phyloP scores from a whole-genome alignment of 2,329 filamentous ascomycete genomes.

The Talaromyces sp. region DNA sequence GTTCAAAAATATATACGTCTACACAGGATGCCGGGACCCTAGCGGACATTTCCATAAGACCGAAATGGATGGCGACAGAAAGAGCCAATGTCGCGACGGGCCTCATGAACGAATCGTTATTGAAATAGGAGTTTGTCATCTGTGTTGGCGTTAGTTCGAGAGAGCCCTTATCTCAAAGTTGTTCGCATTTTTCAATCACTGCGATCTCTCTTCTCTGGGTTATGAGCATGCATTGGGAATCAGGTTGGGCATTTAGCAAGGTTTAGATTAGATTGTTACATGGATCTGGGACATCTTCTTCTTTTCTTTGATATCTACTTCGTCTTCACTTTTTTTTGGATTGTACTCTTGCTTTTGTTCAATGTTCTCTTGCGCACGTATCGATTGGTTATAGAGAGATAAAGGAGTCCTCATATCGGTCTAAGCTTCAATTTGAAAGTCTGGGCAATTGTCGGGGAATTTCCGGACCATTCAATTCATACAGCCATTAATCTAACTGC shows the following conservation, averaged over 20 bases:
- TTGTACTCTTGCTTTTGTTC: not conserved
- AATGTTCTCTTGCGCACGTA: not conserved
- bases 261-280: not conserved
- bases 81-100: conserved; percentile 58
- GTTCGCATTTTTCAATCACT: not conserved
- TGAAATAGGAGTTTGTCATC: conserved; percentile 59
- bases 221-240: conserved; percentile 12
- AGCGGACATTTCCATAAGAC: conserved; percentile 69
- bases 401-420: not conserved
- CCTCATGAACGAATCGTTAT: conserved; percentile 75
- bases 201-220: not conserved
- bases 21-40: conserved; percentile 66
- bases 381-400: not conserved
- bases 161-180: not conserved
- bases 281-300: not conserved
- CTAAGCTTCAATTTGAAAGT: not conserved
- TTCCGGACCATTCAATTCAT: not conserved
- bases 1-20: conserved; percentile 75
- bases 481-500: not conserved
- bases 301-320: not conserved
- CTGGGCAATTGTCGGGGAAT: not conserved
- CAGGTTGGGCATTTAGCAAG: not conserved
- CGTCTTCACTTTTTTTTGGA: not conserved
- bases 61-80: conserved; percentile 60
- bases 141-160: conserved; percentile 42